Conservation (phyloP, 306 rosid genomes). For the Vigna unguiculata region DNA sequence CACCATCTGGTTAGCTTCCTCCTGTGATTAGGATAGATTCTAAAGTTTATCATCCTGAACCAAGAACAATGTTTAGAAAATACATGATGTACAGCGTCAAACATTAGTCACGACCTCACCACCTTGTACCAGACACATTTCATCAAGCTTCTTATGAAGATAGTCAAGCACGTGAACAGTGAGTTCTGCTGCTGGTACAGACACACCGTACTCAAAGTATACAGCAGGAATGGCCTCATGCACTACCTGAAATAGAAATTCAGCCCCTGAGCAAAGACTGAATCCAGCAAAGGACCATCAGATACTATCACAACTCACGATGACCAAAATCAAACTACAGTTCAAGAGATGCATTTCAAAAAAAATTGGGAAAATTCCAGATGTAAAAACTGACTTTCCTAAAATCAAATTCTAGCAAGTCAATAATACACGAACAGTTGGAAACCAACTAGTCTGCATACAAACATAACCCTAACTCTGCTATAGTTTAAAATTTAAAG, state of each 20-base stretch:
- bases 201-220: slow-evolving; percentile 63
- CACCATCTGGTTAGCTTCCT: slow-evolving; percentile 83
- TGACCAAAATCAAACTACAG: slow-evolving; percentile 10
- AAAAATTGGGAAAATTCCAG: slow-evolving; percentile 11
- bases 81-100: slow-evolving; percentile 38
- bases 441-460: slow-evolving; percentile 3
- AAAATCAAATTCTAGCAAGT: slow-evolving; percentile 6
- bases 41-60: slow-evolving; percentile 45
- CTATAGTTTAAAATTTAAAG: slow-evolving; percentile 11
- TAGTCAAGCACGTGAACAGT: slow-evolving; percentile 80
- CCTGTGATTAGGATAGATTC: slow-evolving; percentile 61
- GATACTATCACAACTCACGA: slow-evolving; percentile 40
- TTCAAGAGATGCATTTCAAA: background rate
- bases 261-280: slow-evolving; percentile 96
- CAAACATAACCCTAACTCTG: slow-evolving; percentile 8
- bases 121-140: slow-evolving; percentile 86
- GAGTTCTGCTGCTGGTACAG: slow-evolving; percentile 80
- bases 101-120: slow-evolving; percentile 82
- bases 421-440: background rate
- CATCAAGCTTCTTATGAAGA: slow-evolving; percentile 85
- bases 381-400: background rate
- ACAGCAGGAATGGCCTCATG: slow-evolving; percentile 72
- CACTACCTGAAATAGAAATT: slow-evolving; percentile 71
- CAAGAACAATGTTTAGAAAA: slow-evolving; percentile 39
- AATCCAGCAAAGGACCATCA: slow-evolving; percentile 60